A percentile compares a stretch with the other conserved stretches of the same genome.
Conservation (phyloP, 768 basidiomycete species). For the Agrocybe chaxingu region DNA sequence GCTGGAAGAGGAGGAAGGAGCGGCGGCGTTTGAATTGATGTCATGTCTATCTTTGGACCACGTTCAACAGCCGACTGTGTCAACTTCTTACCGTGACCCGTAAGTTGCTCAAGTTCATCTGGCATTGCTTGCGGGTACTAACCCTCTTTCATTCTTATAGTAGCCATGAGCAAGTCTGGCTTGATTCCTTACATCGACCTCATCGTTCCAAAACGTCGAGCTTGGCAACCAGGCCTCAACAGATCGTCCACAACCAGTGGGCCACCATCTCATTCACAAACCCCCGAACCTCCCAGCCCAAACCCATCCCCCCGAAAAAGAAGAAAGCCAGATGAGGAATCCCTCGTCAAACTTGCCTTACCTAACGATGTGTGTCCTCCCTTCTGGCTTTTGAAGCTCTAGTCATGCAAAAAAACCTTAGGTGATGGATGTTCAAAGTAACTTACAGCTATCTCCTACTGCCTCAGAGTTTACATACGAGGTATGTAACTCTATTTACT, state of each 20-base stretch:
- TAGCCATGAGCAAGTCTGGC: too few relatives aligned
- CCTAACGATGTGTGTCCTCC: neutral
- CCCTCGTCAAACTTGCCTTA: neutral
- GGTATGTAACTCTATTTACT: neutral
- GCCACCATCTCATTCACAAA: neutral
- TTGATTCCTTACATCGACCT: too few relatives aligned
- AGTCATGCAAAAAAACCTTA: neutral
- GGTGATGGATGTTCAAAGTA: neutral
- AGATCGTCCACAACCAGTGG: neutral
- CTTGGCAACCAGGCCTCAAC: too few relatives aligned
- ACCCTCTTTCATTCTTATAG: too few relatives aligned
- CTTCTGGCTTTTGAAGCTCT: neutral
- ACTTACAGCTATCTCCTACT: constrained; percentile 19
- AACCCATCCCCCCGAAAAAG: constrained; percentile 10
- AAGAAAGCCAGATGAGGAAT: constrained; percentile 4
- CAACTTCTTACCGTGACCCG: too few relatives aligned
- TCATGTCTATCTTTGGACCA: constrained; percentile 6
- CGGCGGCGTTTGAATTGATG: constrained; percentile 36
- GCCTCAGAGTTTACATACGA: constrained; percentile 15
- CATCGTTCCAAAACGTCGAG: too few relatives aligned
- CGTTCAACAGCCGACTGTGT: neutral
- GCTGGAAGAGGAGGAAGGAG: constrained; percentile 27
- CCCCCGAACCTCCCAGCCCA: neutral
- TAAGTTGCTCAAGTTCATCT: too few relatives aligned
- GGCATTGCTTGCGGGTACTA: too few relatives aligned